phyloP scores from a whole-genome alignment of 2,329 filamentous ascomycete species.

The Diaporthe capsici region DNA sequence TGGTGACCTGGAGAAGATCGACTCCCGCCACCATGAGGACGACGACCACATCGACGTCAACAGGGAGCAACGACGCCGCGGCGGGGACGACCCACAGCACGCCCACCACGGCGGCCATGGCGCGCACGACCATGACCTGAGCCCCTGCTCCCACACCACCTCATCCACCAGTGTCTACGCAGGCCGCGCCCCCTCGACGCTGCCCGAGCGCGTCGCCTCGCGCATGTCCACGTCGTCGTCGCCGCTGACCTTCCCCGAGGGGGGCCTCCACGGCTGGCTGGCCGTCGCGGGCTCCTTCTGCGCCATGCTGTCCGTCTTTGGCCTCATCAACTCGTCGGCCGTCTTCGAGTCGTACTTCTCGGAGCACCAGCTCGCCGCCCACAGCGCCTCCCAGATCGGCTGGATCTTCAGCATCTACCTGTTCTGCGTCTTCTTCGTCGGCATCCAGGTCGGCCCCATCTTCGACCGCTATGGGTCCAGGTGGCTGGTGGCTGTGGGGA shows the following conservation, averaged over 20 bases:
- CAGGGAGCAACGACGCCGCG: slow-evolving; percentile 23
- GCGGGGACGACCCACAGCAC: slow-evolving; percentile 7
- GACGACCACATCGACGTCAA: slow-evolving; percentile 33
- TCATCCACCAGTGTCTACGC: slow-evolving; percentile 27
- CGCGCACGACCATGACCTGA: slow-evolving; percentile 17
- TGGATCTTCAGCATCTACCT: slow-evolving; percentile 90
- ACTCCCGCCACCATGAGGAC: slow-evolving; percentile 39
- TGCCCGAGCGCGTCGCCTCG: slow-evolving; percentile 39
- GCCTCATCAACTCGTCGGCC: slow-evolving; percentile 81
- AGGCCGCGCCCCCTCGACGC: slow-evolving; percentile 14
- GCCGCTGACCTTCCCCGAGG: slow-evolving; percentile 75
- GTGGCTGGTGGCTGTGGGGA: slow-evolving; percentile 75
- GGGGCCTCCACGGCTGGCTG: slow-evolving; percentile 79
- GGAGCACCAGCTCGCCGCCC: slow-evolving; percentile 77
- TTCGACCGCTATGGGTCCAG: slow-evolving; percentile 84
- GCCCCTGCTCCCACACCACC: slow-evolving; percentile 13
- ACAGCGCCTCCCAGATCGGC: slow-evolving; percentile 78
- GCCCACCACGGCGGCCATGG: neutral
- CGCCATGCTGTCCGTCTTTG: slow-evolving; percentile 78
- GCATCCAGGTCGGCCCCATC: slow-evolving; percentile 84
- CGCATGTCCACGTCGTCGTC: slow-evolving; percentile 42
- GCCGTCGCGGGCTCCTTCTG: slow-evolving; percentile 85
- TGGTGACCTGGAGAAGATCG: slow-evolving; percentile 40
- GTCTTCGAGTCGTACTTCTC: slow-evolving; percentile 84
- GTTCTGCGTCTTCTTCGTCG: slow-evolving; percentile 85